Evolutionary conservation across 306 rosid species (phyloP).

Genomic region (Cicer yamashitae): DNA sequence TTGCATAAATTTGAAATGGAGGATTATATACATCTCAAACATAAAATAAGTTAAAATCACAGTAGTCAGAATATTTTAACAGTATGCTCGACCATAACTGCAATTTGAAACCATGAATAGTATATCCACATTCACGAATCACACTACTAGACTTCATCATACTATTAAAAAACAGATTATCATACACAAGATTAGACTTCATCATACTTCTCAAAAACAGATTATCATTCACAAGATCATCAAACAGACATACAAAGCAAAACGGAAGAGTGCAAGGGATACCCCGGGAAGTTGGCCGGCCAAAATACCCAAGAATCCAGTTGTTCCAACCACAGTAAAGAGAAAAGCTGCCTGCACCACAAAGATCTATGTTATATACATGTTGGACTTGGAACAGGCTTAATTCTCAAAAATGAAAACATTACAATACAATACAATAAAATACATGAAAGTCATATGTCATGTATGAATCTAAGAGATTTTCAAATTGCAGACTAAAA

Average conservation of each 20-base stretch:
- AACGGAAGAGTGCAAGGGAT: slow-evolving; percentile 40
- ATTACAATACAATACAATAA: neutral
- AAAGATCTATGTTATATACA: slow-evolving; percentile 37
- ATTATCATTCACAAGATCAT: slow-evolving; percentile 23
- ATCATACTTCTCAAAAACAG: slow-evolving; percentile 23
- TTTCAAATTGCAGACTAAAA: slow-evolving; percentile 1
- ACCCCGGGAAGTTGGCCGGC: slow-evolving; percentile 99
- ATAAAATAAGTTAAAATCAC: neutral
- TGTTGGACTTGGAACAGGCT: slow-evolving; percentile 32
- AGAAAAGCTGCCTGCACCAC: slow-evolving; percentile 90
- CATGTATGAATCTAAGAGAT: neutral
- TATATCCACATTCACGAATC: slow-evolving; percentile 1
- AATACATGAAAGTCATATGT: slow-evolving; percentile 9
- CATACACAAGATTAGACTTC: neutral
- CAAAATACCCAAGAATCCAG: slow-evolving; percentile 81
- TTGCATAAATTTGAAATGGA: neutral
- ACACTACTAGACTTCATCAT: slow-evolving; percentile 11
- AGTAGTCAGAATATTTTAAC: neutral
- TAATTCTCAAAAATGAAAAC: neutral
- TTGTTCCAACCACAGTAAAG: slow-evolving; percentile 93
- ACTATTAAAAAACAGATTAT: slow-evolving; percentile 18
- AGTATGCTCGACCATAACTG: neutral
- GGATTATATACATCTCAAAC: neutral
- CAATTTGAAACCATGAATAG: neutral
- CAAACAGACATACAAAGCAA: slow-evolving; percentile 39